Evolutionary conservation across 768 basidiomycete genomes (phyloP), one percentile per base, ranked within the genome.

Genomic region (Boletus vermiculosoides): DNA sequence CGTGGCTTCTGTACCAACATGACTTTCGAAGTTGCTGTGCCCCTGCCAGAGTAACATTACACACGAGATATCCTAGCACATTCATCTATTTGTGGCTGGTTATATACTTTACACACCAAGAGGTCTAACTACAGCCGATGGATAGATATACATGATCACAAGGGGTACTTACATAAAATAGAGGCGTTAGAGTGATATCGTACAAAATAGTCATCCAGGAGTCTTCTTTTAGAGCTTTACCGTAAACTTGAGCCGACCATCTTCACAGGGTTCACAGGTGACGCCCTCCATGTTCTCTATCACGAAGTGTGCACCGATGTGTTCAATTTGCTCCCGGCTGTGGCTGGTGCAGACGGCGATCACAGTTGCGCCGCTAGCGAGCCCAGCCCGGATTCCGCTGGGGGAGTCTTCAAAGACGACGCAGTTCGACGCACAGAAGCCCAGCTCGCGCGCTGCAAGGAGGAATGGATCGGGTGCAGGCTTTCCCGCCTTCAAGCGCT

Each of bases 381-480:
- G 80, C 12, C 89, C 90, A 0, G 87, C 82, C 30, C 77, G 76
- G 66, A 92, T 85, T 22, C 87, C 81, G 52, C 77, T 78, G 33
- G 83, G 79, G 44, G 83, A 90, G 65, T 92, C 90, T 66, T 90
- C 89, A 50, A 92, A 84, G 30, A 92, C 90, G 62, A 92, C 80
- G 59, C 86, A 87, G n/a, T 80, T 78, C 47, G 77, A 76, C 46
- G 82, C 77, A 6, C 77, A 70, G 65, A 78, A 84, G 8, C 83
- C 82, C 49, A 85, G 79, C 63, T 81, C 80, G 60, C 79, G 68
- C 10, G 83, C 83, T 12, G 83, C 83, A 50, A 85, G 83, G 58
- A 85, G 75, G 77, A 85, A 85, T 1, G 83, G 83, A 65, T 85
- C 83, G 9, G 82, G 83, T 0, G 82, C 81, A 30, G 83, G 83